Percentiles rank a stretch among this genome's conserved stretches.
Conservation (phyloP, 1,284 basidiomycete species). For the Macrocystidia cucumis region DNA sequence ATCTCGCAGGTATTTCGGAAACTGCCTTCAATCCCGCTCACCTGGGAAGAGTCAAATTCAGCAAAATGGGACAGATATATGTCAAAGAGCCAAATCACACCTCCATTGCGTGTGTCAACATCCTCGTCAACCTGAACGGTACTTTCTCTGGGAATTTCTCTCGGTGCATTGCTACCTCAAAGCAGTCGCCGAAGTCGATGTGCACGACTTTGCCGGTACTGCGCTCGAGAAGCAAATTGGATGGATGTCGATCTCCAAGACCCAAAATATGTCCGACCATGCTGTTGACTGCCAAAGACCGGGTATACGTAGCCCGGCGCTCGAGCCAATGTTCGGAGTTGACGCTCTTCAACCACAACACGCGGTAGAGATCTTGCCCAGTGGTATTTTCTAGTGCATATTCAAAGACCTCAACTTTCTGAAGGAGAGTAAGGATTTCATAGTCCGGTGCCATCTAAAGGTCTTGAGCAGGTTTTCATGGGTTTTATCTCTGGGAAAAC, state of each 20-base stretch:
- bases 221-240: slow-evolving; percentile 90
- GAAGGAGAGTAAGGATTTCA: slow-evolving; percentile 88
- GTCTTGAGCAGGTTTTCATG: slow-evolving; percentile 1
- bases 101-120: slow-evolving; percentile 99
- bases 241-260: slow-evolving; percentile 97
- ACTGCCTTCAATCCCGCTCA: slow-evolving; percentile 96
- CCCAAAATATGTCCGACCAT: slow-evolving; percentile 98
- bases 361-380: slow-evolving; percentile 97
- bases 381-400: slow-evolving; percentile 99
- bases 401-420: slow-evolving; percentile 99
- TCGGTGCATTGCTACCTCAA: slow-evolving; percentile 91
- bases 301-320: slow-evolving; percentile 92
- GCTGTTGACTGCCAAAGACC: slow-evolving; percentile 91
- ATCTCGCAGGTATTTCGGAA: slow-evolving; percentile 96
- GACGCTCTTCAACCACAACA: slow-evolving; percentile 92
- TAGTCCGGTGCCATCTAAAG: slow-evolving; percentile 97
- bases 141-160: slow-evolving; percentile 99
- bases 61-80: neutral
- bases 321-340: slow-evolving; percentile 99
- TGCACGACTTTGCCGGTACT: slow-evolving; percentile 94
- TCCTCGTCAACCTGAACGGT: slow-evolving; percentile 95
- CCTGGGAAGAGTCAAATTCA: slow-evolving; percentile 34
- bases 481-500: slow-evolving; percentile 12
- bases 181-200: slow-evolving; percentile 97
- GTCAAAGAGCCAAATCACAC: slow-evolving; percentile 31